Evolutionary conservation across 83 land plant species (phyloP).

Genomic region (Isoetes engelmannii): DNA sequence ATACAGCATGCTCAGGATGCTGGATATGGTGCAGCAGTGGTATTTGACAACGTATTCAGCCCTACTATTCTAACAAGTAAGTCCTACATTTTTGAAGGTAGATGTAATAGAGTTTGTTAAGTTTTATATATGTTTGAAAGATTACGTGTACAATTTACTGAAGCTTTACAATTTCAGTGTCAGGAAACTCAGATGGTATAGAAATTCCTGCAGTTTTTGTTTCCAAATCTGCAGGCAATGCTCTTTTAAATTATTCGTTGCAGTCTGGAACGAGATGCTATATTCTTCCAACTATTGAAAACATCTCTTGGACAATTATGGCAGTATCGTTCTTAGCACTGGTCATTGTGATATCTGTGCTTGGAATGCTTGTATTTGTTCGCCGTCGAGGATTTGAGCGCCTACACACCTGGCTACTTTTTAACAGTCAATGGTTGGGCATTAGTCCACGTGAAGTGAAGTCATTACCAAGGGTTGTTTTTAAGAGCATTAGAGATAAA

Average conservation of each 20-base stretch:
- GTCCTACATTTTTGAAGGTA: background rate
- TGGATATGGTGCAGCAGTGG: slow-evolving; percentile 25
- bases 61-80: slow-evolving; percentile 28
- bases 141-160: too few relatives aligned
- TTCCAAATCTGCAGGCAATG: background rate
- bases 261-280: background rate
- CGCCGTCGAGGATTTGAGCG: background rate
- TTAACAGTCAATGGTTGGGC: background rate
- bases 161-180: background rate
- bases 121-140: too few relatives aligned
- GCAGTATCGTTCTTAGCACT: background rate
- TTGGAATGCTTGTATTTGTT: background rate
- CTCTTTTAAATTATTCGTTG: background rate
- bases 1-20: slow-evolving; percentile 32
- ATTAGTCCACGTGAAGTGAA: background rate
- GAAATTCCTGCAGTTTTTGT: background rate
- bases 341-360: background rate
- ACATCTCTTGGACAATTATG: background rate
- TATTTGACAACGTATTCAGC: slow-evolving; percentile 23
- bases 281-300: background rate
- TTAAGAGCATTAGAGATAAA: background rate
- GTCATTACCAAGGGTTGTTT: background rate
- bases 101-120: too few relatives aligned
- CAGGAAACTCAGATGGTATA: background rate
- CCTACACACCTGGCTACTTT: background rate